phyloP scores from a whole-genome alignment of 1,284 basidiomycete species.

The Paramarasmius palmivorus region DNA sequence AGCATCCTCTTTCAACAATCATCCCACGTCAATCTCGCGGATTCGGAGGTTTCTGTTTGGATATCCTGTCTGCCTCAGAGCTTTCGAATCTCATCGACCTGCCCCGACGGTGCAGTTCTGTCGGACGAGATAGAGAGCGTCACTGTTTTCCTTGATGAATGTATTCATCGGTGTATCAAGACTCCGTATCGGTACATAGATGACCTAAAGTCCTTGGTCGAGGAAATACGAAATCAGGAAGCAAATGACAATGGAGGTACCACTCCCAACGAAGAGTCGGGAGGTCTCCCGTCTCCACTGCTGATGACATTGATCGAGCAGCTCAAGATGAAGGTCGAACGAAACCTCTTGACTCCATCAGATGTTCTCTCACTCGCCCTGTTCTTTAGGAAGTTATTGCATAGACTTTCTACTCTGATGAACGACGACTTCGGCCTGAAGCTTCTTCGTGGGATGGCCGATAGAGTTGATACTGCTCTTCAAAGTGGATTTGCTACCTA shows the following conservation, averaged over 20 bases:
- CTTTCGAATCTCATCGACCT: conserved; percentile 34
- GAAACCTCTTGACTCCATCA: conserved; percentile 52
- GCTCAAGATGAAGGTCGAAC: conserved; percentile 59
- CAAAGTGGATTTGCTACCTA: conserved; percentile 2
- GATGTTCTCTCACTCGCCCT: conserved; percentile 63
- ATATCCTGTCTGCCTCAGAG: conserved; percentile 56
- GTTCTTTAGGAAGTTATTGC: conserved; percentile 63
- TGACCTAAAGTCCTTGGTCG: conserved; percentile 39
- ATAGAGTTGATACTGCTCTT: conserved; percentile 38
- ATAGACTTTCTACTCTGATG: conserved; percentile 58
- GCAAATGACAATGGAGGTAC: conserved; percentile 4
- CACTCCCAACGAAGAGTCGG: background rate
- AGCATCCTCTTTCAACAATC: conserved; percentile 87
- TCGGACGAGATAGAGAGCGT: conserved; percentile 63
- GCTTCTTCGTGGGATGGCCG: conserved; percentile 34
- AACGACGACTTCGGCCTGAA: conserved; percentile 28
- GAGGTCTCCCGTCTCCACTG: conserved; percentile 62
- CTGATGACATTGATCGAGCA: conserved; percentile 81
- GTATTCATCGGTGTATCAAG: conserved; percentile 80
- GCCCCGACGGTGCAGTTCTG: conserved; percentile 54
- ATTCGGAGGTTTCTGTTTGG: conserved; percentile 73
- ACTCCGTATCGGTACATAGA: conserved; percentile 90
- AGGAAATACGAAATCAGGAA: conserved; percentile 7
- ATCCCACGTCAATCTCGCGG: no score
- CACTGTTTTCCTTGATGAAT: conserved; percentile 83